Percentiles rank a stretch among this genome's conserved stretches.
Conservation (phyloP, 331 rosid species). For the Rosa hybrid region DNA sequence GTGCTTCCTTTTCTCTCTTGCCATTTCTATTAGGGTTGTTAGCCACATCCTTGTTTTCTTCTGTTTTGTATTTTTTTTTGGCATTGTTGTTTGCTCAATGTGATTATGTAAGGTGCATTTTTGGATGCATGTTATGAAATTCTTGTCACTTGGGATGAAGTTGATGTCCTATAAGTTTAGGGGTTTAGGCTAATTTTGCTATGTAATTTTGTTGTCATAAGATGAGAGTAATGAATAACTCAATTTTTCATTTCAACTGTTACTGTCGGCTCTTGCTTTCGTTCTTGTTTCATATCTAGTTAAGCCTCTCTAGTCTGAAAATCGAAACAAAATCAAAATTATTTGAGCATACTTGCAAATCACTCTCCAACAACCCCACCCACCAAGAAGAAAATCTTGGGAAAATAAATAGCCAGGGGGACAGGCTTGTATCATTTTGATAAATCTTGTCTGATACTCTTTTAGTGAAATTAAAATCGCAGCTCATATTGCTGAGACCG, state of each 20-base stretch:
- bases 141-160: background rate
- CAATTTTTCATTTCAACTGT: background rate
- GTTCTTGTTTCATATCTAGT: background rate
- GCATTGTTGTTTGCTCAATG: background rate
- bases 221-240: slow-evolving; percentile 19
- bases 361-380: background rate
- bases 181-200: background rate
- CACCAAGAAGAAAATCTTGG: background rate
- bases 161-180: background rate
- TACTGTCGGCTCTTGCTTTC: background rate
- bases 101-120: background rate
- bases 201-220: slow-evolving; percentile 9
- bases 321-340: background rate
- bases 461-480: background rate
- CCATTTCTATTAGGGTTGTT: background rate
- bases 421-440: background rate
- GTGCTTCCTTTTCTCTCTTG: background rate
- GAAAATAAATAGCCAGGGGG: background rate
- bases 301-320: background rate
- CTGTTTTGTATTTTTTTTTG: background rate
- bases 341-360: background rate
- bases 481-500: background rate
- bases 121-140: slow-evolving; percentile 1
- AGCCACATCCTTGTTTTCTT: slow-evolving; percentile 1
- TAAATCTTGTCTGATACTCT: background rate